Conservation (phyloP, 805 yeast genomes). For the Schwanniomyces vanrijiae region DNA sequence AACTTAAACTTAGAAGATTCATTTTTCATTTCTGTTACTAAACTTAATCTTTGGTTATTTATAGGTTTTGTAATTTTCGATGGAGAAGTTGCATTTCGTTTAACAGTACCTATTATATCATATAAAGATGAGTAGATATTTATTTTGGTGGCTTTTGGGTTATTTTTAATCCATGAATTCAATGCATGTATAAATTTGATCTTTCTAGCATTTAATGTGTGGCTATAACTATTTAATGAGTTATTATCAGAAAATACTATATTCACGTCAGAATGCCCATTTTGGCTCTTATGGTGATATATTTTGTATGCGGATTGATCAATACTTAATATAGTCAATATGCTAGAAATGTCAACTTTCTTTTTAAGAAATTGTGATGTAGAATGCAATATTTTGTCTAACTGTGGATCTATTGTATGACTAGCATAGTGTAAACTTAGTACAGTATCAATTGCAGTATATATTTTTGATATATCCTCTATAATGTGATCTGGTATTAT, state of each 20-base stretch:
- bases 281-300: background rate
- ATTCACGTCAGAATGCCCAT: background rate
- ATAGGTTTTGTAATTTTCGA: slow-evolving; percentile 5
- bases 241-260: slow-evolving; percentile 9
- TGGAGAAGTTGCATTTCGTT: background rate
- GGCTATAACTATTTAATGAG: slow-evolving; percentile 12
- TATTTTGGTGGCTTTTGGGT: slow-evolving; percentile 10
- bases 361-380: slow-evolving; percentile 17
- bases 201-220: slow-evolving; percentile 16
- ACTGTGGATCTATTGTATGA: slow-evolving; percentile 27
- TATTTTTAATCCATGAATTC: slow-evolving; percentile 22
- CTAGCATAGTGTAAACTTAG: slow-evolving; percentile 33
- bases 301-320: background rate
- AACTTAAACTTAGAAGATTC: slow-evolving; percentile 36
- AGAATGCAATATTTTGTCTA: slow-evolving; percentile 18
- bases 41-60: background rate
- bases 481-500: slow-evolving; percentile 6
- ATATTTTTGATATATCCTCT: slow-evolving; percentile 2
- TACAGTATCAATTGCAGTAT: slow-evolving; percentile 30
- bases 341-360: slow-evolving; percentile 16
- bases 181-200: slow-evolving; percentile 12
- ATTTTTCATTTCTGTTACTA: slow-evolving; percentile 25
- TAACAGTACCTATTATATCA: background rate
- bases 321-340: slow-evolving; percentile 18
- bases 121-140: background rate